These are phyloP conservation scores for Hericium coralloides DNA, from an alignment of 768 basidiomycete genomes.

Conservation along the genomic window DNA sequence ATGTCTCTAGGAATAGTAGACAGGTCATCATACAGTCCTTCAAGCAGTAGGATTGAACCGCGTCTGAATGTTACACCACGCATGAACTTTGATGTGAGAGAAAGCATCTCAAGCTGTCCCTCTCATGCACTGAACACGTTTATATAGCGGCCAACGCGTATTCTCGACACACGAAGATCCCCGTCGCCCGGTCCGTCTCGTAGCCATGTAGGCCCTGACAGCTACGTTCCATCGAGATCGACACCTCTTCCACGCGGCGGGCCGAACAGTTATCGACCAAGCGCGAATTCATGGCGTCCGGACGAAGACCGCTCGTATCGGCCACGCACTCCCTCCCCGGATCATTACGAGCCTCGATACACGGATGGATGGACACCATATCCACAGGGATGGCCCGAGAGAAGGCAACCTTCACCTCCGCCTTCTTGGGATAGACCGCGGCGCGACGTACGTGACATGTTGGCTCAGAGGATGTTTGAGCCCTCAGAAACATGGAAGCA, in stretches of 20 bases:
- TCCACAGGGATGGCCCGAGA: constrained; percentile 31
- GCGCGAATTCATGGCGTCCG: constrained; percentile 23
- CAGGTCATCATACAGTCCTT: neutral
- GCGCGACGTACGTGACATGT: constrained; percentile 31
- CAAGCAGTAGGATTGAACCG: neutral
- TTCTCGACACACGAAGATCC: constrained; percentile 28
- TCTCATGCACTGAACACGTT: neutral
- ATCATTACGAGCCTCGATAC: constrained; percentile 17
- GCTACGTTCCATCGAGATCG: constrained; percentile 37
- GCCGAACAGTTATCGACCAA: constrained; percentile 31
- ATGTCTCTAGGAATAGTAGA: neutral
- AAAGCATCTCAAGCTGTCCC: neutral
- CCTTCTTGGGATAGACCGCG: neutral
- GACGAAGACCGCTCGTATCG: constrained; percentile 38
- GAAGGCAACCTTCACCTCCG: constrained; percentile 26
- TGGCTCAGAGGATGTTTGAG: constrained; percentile 55
- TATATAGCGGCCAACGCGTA: constrained; percentile 7
- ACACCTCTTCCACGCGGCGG: constrained; percentile 29
- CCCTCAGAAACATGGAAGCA: constrained; percentile 69
- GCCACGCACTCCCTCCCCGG: constrained; percentile 21
- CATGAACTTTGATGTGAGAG: neutral
- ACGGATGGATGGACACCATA: constrained; percentile 33
- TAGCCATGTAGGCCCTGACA: constrained; percentile 37
- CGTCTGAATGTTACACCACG: neutral
- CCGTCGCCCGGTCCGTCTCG: constrained; percentile 42